Base-by-base conservation (phyloP, 495 filamentous ascomycete species). In the Lindgomyces ingoldianus region DNA sequence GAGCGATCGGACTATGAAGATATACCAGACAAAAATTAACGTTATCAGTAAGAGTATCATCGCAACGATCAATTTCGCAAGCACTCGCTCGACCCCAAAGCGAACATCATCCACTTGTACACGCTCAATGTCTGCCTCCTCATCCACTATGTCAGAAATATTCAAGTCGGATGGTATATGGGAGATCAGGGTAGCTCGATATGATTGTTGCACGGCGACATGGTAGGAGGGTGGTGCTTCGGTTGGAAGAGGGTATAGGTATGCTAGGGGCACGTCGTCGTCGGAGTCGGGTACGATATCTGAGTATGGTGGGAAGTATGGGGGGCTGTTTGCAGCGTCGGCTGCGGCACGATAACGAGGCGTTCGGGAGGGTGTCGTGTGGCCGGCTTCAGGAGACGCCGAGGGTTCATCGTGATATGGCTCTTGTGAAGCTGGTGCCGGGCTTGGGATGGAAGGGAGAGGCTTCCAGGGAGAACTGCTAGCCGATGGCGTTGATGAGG, bases 191-290 rank as follows among this genome's bases (percentile, higher is more conserved):
- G 66, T 56, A 16, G 45, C 59, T n/a, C 48, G 54, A 47, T 57
- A 69, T 9, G 66, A 59, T 26, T 54, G 54, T 12, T 24, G 51
- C 4, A 65, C 44, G 1, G 30, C 60, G 14, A 49, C 44, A n/a
- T 52, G n/a, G 49, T 69, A 69, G 11, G 55, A 36, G 8, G 66
- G 66, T 1, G 66, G 66, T 27, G 66, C 66, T 60, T 69, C 66
- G 36, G 48, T 60, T 14, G 65, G 52, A 33, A 47, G 58, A 6
- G 46, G 59, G 39, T 53, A 58, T 1, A 63, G 54, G 19, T 57
- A 27, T 27, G 65, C 54, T 25, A 63, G 62, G 11, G 62, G 62
- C 4, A 65, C 56, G 39, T 65, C 62, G 29, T 65, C 62, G 18
- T 63, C 64, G 41, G 8, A 10, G 19, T 30, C 12, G 19, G 44